Evolutionary conservation across 2,329 filamentous ascomycete genomes (phyloP).

Genomic region (Alternaria triticina): DNA sequence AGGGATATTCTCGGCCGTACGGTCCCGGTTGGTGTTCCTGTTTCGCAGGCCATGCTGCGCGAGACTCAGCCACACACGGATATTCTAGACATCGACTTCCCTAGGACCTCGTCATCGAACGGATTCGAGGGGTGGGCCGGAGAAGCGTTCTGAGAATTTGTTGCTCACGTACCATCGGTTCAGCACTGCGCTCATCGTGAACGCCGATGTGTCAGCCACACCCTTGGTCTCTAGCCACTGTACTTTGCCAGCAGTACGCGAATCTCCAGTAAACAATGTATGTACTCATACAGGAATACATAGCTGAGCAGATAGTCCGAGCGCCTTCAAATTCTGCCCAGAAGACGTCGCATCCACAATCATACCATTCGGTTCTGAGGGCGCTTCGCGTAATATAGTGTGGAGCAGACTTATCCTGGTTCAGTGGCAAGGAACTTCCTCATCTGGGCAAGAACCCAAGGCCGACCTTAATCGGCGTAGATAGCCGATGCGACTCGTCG

Average conservation of each 20-base stretch:
- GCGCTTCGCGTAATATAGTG: neutral
- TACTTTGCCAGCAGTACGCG: too few relatives aligned
- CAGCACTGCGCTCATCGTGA: too few relatives aligned
- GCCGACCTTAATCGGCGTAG: neutral
- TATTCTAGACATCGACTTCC: neutral
- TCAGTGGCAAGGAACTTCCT: neutral
- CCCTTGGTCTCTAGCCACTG: too few relatives aligned
- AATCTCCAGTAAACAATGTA: too few relatives aligned
- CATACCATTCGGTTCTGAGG: neutral
- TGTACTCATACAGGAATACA: too few relatives aligned
- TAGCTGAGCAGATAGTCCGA: too few relatives aligned
- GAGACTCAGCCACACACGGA: neutral
- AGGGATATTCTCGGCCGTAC: neutral
- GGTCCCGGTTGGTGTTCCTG: neutral
- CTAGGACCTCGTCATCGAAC: neutral
- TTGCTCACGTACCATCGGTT: too few relatives aligned
- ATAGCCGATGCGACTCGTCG: neutral
- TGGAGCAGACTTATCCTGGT: neutral
- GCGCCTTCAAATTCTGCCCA: too few relatives aligned
- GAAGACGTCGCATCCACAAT: too few relatives aligned
- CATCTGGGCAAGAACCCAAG: neutral
- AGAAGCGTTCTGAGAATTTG: neutral
- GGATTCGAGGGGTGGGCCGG: neutral
- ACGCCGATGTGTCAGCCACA: too few relatives aligned
- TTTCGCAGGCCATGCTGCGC: neutral